Evolutionary conservation across 495 filamentous ascomycete genomes (phyloP), one percentile per base, ranked within the genome.

Genomic region (Oleoguttula mirabilis): DNA sequence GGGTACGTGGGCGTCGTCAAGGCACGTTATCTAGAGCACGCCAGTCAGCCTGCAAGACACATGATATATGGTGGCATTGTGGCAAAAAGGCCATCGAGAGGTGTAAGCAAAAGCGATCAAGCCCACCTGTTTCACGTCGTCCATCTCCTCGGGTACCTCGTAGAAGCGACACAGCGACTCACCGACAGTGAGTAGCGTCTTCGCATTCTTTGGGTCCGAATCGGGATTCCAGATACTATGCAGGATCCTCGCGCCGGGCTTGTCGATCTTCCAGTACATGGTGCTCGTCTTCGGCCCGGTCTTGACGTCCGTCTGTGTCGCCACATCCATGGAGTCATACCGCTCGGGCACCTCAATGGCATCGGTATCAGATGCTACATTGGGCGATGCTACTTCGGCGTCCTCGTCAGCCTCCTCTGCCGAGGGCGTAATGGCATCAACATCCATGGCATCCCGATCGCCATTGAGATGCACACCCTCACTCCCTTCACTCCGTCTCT

Each of bases 401-500:
- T 43, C 47, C 0, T 50, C 47, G 8, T 45, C 56, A 7, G 32
- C 58, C 3, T 45, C 53, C 3, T 45, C 37, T 11, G 52, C 36
- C 22, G 58, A 55, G 11, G 36, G 35, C 24, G 21, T 20, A 4
- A 44, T 45, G 23, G 48, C 51, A 22, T 62, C 59, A 8, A 62
- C 40, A 21, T 62, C 59, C 59, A 62, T 62, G 21, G 36, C 53
- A n/a, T n/a, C n/a, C n/a, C n/a, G n/a, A 37, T 59, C 56, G 14
- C 48, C 43, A 17, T 56, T 58, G 8, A 37, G 12, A 32, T 48
- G 42, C 42, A 42, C 43, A 11, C 44, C 38, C 17, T 56, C 41
- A 21, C 35, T 52, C 21, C 52, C 57, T 31, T 58, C 55, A 24
- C 35, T 43, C 43, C 54, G 50, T 39, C 47, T 27, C 22, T 41